These are phyloP conservation scores for Wallacemonas collosoma DNA, from an alignment of 208 protist species.

Conservation along the genomic window DNA sequence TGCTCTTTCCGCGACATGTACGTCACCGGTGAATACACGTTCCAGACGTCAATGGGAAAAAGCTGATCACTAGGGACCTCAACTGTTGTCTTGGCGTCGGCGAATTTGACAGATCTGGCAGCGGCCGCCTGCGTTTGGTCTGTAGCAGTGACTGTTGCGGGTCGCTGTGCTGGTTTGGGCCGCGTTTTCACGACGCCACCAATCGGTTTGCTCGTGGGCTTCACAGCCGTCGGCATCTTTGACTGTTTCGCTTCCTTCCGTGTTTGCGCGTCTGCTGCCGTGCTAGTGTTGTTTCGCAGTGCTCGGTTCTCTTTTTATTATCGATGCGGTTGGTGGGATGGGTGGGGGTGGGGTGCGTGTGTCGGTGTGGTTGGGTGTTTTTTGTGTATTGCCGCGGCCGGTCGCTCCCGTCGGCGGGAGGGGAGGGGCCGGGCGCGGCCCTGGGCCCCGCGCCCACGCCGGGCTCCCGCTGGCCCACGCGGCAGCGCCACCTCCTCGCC, in stretches of 20 bases:
- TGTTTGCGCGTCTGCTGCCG: not conserved
- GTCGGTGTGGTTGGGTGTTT: too few relatives aligned
- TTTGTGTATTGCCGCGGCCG: too few relatives aligned
- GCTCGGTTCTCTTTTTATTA: too few relatives aligned
- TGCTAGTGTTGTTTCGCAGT: not conserved
- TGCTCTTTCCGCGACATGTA: conserved; percentile 50
- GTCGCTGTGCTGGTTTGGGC: not conserved
- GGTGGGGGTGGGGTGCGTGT: too few relatives aligned
- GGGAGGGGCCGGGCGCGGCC: too few relatives aligned
- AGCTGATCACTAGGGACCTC: conserved; percentile 43
- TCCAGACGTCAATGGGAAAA: conserved; percentile 45
- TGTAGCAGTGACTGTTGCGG: not conserved
- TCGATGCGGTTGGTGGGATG: too few relatives aligned
- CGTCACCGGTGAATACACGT: conserved; percentile 48
- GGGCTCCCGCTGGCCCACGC: too few relatives aligned
- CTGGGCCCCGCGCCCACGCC: too few relatives aligned
- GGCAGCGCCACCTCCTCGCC: too few relatives aligned
- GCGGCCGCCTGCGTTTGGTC: not conserved
- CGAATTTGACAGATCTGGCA: conserved; percentile 5
- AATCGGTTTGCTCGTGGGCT: not conserved
- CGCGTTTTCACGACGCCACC: conserved; percentile 10
- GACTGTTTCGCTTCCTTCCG: not conserved
- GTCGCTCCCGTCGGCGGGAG: too few relatives aligned
- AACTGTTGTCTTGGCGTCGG: conserved; percentile 9
- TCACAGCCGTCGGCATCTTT: not conserved